Evolutionary conservation across 805 yeast genomes (phyloP).

Genomic region (Saccharomycopsis olivae): DNA sequence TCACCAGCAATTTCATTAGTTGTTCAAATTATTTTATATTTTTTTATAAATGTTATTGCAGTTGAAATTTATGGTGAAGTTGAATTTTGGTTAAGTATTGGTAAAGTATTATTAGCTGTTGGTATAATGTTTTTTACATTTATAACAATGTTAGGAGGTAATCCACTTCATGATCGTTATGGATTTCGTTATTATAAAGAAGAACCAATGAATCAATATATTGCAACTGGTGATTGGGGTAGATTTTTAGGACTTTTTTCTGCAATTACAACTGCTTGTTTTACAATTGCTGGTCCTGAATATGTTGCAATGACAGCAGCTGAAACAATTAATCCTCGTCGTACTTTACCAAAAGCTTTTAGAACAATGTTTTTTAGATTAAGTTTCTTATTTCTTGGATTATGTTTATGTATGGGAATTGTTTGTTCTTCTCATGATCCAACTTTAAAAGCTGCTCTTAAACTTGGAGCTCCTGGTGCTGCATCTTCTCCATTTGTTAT

Average conservation of each 20-base stretch:
- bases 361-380: conserved; percentile 64
- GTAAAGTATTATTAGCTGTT: conserved; percentile 63
- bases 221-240: conserved; percentile 47
- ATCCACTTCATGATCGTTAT: conserved; percentile 54
- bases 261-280: conserved; percentile 61
- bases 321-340: conserved; percentile 63
- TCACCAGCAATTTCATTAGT: conserved; percentile 60
- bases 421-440: conserved; percentile 65
- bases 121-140: conserved; percentile 71
- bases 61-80: conserved; percentile 71
- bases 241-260: conserved; percentile 63
- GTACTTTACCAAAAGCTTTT: conserved; percentile 67
- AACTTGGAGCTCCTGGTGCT: conserved; percentile 56
- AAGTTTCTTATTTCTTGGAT: conserved; percentile 56
- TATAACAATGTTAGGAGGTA: conserved; percentile 80
- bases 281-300: conserved; percentile 82
- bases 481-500: conserved; percentile 76
- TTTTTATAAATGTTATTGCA: conserved; percentile 58
- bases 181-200: conserved; percentile 39
- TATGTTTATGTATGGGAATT: conserved; percentile 70
- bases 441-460: conserved; percentile 43
- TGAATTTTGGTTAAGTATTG: conserved; percentile 70
- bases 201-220: conserved; percentile 47
- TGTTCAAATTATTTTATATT: conserved; percentile 53
- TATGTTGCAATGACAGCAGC: conserved; percentile 80